A percentile compares a stretch with the other conserved stretches of the same genome.
Evolutionary conservation across 805 yeast species (phyloP).

Genomic region (Tetrapisispora phaffii): DNA sequence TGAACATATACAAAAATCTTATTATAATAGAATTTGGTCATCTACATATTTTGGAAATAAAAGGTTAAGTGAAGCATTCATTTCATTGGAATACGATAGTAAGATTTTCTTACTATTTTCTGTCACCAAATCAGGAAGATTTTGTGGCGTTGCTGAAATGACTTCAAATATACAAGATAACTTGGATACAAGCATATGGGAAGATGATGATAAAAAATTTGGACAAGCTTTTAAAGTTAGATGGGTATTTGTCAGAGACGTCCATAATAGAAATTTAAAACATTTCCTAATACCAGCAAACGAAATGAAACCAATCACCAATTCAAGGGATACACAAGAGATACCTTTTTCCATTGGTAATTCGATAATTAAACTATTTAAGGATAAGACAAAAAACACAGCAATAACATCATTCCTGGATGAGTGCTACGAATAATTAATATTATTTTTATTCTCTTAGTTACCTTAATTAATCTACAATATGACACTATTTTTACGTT

Average conservation of each 20-base stretch:
- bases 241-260: constrained; percentile 44
- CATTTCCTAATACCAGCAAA: constrained; percentile 37
- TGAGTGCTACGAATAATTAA: neutral
- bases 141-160: constrained; percentile 54
- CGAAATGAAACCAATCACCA: constrained; percentile 43
- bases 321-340: constrained; percentile 55
- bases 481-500: no score
- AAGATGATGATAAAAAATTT: constrained; percentile 42
- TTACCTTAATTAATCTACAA: no score
- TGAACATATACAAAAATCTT: constrained; percentile 41
- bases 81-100: constrained; percentile 7
- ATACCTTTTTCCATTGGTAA: constrained; percentile 40
- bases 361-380: constrained; percentile 39
- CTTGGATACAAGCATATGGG: constrained; percentile 32
- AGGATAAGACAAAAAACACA: constrained; percentile 9
- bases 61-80: constrained; percentile 38
- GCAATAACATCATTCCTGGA: constrained; percentile 15
- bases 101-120: constrained; percentile 45
- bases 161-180: constrained; percentile 21
- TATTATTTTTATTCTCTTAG: no score
- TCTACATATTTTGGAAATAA: constrained; percentile 50
- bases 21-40: constrained; percentile 44
- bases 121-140: constrained; percentile 47
- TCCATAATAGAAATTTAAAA: constrained; percentile 40
- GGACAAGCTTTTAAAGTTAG: constrained; percentile 43